Evolutionary conservation across 805 yeast genomes (phyloP).

Genomic region (Zygoascus bituminiphila): DNA sequence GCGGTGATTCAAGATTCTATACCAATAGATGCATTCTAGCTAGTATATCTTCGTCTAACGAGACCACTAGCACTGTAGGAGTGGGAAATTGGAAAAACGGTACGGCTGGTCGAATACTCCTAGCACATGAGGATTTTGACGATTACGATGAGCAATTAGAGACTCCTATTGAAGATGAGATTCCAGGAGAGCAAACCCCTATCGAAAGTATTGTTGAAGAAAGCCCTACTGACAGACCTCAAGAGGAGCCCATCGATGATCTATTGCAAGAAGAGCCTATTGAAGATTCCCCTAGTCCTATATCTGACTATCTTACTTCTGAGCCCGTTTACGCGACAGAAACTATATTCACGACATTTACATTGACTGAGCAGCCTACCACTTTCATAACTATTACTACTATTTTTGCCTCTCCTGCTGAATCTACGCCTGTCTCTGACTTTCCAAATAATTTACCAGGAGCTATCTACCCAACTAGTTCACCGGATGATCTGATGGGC

Average conservation of each 20-base stretch:
- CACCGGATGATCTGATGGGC: not conserved
- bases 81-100: not conserved
- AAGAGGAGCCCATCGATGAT: not conserved
- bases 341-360: not conserved
- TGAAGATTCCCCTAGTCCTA: no score
- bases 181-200: not conserved
- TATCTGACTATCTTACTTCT: not conserved
- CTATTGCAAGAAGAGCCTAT: no score
- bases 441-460: not conserved
- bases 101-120: not conserved
- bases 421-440: not conserved
- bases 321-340: not conserved
- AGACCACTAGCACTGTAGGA: not conserved
- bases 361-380: not conserved
- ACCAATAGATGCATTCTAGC: slow-evolving; percentile 6
- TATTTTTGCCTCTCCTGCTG: not conserved
- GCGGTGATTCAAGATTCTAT: slow-evolving; percentile 15
- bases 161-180: not conserved
- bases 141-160: not conserved
- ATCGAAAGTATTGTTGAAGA: not conserved
- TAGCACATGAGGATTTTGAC: not conserved
- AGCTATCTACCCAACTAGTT: not conserved
- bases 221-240: no score
- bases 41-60: not conserved
- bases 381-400: not conserved